Conservation (phyloP, 2,329 filamentous ascomycete genomes). For the Phaeoacremonium minimum region DNA sequence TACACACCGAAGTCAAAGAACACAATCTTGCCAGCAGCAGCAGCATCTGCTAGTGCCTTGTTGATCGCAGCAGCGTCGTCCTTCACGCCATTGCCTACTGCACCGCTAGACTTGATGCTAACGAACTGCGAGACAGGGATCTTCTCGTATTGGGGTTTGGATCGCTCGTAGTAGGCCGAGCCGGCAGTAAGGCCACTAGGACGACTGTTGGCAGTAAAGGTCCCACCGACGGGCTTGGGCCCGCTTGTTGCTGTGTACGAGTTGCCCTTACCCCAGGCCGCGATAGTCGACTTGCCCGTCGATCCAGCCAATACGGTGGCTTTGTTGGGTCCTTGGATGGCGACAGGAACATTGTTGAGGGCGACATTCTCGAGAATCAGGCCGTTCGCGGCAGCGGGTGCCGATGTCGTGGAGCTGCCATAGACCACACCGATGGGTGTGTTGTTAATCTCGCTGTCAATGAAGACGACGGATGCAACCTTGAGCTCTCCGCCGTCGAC, state of each 20-base stretch:
- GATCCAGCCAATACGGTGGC: conserved; percentile 53
- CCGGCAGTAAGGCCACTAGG: conserved; percentile 50
- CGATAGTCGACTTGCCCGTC: conserved; percentile 40
- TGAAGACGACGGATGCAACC: conserved; percentile 66
- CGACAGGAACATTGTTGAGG: conserved; percentile 29
- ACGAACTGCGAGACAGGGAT: conserved; percentile 55
- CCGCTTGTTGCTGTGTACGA: conserved; percentile 44
- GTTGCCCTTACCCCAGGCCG: conserved; percentile 65
- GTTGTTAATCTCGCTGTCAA: conserved; percentile 65
- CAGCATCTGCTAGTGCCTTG: conserved; percentile 46
- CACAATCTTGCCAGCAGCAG: conserved; percentile 40
- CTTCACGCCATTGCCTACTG: conserved; percentile 45
- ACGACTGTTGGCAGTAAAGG: conserved; percentile 35
- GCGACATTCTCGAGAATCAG: conserved; percentile 50
- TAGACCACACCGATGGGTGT: conserved; percentile 60
- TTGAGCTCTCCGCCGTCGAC: conserved; percentile 42
- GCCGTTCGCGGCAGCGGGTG: conserved; percentile 51
- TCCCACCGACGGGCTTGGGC: conserved; percentile 39
- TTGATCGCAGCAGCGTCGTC: conserved; percentile 60
- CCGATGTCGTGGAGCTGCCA: conserved; percentile 34
- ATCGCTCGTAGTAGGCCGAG: conserved; percentile 52
- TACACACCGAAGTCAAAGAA: conserved; percentile 56
- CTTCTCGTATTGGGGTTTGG: conserved; percentile 68
- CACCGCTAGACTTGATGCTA: conserved; percentile 27
- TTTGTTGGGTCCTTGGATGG: conserved; percentile 29